Conservation (phyloP, 768 basidiomycete genomes). For the Tricholoma sp. region DNA sequence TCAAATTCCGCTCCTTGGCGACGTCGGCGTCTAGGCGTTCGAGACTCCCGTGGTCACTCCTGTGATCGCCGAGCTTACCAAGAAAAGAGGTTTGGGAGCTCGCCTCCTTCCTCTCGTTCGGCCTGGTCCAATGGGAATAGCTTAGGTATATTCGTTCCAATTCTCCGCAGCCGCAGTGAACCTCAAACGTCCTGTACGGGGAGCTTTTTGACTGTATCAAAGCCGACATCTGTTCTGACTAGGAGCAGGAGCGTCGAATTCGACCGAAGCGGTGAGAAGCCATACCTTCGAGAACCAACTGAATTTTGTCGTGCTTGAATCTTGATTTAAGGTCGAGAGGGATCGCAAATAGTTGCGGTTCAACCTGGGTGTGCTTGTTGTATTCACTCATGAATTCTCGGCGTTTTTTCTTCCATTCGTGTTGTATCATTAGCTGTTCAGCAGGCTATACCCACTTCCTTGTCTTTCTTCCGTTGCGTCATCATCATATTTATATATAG, state of each 20-base stretch:
- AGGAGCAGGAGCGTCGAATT: conserved; percentile 19
- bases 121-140: neutral
- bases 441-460: conserved; percentile 1
- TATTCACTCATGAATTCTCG: neutral
- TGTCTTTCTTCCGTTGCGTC: neutral
- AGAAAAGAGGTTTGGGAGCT: neutral
- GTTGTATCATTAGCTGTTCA: neutral
- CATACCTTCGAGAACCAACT: neutral
- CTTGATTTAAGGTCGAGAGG: neutral
- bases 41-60: neutral
- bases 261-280: neutral
- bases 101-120: neutral
- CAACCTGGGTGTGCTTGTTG: neutral
- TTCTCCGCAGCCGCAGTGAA: neutral
- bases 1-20: neutral
- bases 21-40: neutral
- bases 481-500: neutral
- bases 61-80: neutral
- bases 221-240: conserved; percentile 6
- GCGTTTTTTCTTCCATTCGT: neutral
- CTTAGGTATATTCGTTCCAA: neutral
- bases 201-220: conserved; percentile 6
- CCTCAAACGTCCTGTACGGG: neutral
- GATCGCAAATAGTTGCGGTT: neutral
- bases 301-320: neutral